A percentile compares a stretch with the other conserved stretches of the same genome.
phyloP scores from a whole-genome alignment of 2,329 filamentous ascomycete species.

The Exophiala oligosperma region DNA sequence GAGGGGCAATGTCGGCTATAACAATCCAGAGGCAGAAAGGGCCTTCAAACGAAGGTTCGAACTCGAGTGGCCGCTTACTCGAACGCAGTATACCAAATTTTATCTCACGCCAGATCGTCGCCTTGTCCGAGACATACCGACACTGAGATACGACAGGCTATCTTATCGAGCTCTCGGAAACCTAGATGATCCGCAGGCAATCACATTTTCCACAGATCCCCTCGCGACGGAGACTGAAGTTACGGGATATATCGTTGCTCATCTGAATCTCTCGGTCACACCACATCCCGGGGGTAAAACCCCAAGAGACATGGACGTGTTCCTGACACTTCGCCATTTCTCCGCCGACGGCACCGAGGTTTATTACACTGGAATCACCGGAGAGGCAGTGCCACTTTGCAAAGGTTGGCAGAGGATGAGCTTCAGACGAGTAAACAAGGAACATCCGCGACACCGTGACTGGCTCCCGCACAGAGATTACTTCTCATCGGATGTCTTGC shows the following conservation, averaged over 20 bases:
- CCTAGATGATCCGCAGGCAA: slow-evolving; percentile 52
- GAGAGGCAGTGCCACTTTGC: slow-evolving; percentile 54
- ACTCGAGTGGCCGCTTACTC: slow-evolving; percentile 64
- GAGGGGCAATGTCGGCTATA: slow-evolving; percentile 54
- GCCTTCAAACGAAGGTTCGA: slow-evolving; percentile 57
- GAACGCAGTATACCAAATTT: slow-evolving; percentile 63
- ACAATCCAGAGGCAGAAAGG: slow-evolving; percentile 62
- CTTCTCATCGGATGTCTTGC: slow-evolving; percentile 47
- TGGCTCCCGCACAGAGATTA: slow-evolving; percentile 54
- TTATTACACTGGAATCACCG: slow-evolving; percentile 56
- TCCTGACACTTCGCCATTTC: slow-evolving; percentile 57
- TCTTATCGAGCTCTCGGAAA: slow-evolving; percentile 62
- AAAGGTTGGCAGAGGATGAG: slow-evolving; percentile 57
- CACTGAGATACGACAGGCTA: slow-evolving; percentile 41
- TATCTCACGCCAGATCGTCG: slow-evolving; percentile 54
- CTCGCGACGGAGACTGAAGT: slow-evolving; percentile 66
- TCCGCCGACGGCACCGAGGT: slow-evolving; percentile 52
- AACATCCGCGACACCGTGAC: slow-evolving; percentile 45
- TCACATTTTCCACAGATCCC: slow-evolving; percentile 59
- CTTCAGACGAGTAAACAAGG: slow-evolving; percentile 48
- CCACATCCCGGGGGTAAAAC: slow-evolving; percentile 41
- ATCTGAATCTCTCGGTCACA: slow-evolving; percentile 61
- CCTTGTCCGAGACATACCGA: slow-evolving; percentile 37
- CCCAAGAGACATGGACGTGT: slow-evolving; percentile 54
- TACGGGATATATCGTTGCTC: slow-evolving; percentile 66